phyloP scores from a whole-genome alignment of 2,329 filamentous ascomycete genomes.

The Penicillium sp. region DNA sequence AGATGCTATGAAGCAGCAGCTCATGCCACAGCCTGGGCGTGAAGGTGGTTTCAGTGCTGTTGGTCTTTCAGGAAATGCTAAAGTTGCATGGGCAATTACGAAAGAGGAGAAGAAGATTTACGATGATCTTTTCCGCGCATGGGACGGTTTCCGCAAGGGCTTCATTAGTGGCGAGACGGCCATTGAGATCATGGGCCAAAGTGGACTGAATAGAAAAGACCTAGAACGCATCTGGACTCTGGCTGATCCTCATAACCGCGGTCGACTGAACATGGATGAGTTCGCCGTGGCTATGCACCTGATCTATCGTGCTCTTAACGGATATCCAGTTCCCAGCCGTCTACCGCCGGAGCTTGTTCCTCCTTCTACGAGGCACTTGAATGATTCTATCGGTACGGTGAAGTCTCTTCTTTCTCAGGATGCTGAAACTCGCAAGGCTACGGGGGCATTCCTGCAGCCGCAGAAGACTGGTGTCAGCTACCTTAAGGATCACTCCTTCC shows the following conservation, averaged over 20 bases:
- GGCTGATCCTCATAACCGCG: conserved; percentile 89
- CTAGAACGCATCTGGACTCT: conserved; percentile 93
- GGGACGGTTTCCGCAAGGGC: conserved; percentile 92
- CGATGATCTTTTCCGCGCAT: conserved; percentile 89
- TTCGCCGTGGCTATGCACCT: conserved; percentile 99
- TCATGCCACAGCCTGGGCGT: conserved; percentile 95
- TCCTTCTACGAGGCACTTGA: conserved; percentile 90
- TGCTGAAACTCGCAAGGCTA: conserved; percentile 83
- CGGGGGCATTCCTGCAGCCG: conserved; percentile 83
- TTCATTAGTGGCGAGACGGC: conserved; percentile 89
- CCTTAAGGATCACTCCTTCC: conserved; percentile 91
- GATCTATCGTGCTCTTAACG: conserved; percentile 95
- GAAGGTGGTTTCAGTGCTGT: conserved; percentile 82
- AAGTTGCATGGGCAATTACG: conserved; percentile 96
- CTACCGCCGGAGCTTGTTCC: conserved; percentile 90
- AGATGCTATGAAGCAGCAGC: conserved; percentile 82
- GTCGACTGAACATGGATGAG: conserved; percentile 90
- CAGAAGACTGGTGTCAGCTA: conserved; percentile 99
- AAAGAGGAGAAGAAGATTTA: conserved; percentile 98
- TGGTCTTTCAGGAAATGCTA: conserved; percentile 87
- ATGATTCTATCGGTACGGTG: conserved; percentile 86
- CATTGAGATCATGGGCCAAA: conserved; percentile 96
- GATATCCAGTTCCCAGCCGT: conserved; percentile 83
- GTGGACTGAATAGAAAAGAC: conserved; percentile 85
- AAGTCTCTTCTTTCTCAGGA: conserved; percentile 87